Percentiles rank a stretch among this genome's conserved stretches.
phyloP scores from a whole-genome alignment of 2,329 filamentous ascomycete species.

The Tolypocladium ovalisporum region DNA sequence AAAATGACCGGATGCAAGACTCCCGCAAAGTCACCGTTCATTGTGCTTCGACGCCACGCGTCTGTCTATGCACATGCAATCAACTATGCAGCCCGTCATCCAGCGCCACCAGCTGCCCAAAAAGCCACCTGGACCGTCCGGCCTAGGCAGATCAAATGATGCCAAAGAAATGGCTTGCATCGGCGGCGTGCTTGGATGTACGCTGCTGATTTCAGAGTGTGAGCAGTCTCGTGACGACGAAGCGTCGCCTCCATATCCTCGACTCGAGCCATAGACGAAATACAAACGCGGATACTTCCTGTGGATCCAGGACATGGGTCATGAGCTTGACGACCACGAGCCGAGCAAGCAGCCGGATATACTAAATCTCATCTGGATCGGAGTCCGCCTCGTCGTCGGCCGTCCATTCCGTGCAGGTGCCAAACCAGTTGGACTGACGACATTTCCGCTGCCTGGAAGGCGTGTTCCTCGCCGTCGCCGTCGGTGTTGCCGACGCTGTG shows the following conservation, averaged over 20 bases:
- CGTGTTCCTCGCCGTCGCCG: slow-evolving; percentile 13
- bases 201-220: neutral
- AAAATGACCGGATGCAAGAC: neutral
- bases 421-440: slow-evolving; percentile 27
- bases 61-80: neutral
- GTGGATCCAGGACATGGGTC: neutral
- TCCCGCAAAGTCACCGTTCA: neutral
- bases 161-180: neutral
- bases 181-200: neutral
- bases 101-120: neutral
- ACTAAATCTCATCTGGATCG: slow-evolving; percentile 20
- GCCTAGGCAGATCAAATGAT: neutral
- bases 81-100: neutral
- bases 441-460: slow-evolving; percentile 20
- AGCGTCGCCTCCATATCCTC: neutral
- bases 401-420: slow-evolving; percentile 28
- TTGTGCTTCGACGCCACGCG: neutral
- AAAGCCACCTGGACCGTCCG: neutral
- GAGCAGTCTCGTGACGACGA: neutral
- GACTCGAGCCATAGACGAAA: neutral
- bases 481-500: slow-evolving; percentile 19
- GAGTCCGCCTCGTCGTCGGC: slow-evolving; percentile 12
- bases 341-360: neutral
- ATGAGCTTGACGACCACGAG: neutral
- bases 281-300: neutral